Evolutionary conservation across 2,329 filamentous ascomycete species (phyloP).

Genomic region (Coleophoma cylindrospora): DNA sequence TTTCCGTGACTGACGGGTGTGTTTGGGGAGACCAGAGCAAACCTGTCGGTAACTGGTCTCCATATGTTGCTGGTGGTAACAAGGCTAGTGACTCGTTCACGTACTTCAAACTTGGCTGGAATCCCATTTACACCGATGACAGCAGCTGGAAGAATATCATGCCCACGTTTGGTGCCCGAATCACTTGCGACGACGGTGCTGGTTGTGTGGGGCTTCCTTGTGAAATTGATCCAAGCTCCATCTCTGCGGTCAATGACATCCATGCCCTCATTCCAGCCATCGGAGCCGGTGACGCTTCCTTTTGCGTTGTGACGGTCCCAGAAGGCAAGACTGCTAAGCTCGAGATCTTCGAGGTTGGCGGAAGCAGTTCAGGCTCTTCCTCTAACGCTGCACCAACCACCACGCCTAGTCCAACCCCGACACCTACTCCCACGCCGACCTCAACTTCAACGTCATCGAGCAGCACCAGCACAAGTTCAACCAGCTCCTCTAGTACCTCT

Average conservation of each 20-base stretch:
- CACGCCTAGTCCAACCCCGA: conserved; percentile 20
- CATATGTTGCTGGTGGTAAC: conserved; percentile 74
- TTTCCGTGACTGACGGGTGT: conserved; percentile 54
- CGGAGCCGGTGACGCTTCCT: conserved; percentile 64
- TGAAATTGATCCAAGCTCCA: conserved; percentile 55
- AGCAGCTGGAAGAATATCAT: conserved; percentile 44
- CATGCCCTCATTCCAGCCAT: conserved; percentile 45
- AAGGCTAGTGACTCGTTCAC: conserved; percentile 59
- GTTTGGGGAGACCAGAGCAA: conserved; percentile 62
- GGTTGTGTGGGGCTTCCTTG: conserved; percentile 72
- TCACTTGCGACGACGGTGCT: conserved; percentile 57
- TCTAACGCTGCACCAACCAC: conserved; percentile 13
- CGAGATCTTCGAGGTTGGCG: conserved; percentile 43
- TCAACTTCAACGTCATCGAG: conserved; percentile 12
- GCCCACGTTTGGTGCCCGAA: conserved; percentile 63
- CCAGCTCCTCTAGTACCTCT: background rate
- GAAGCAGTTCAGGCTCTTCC: conserved; percentile 16
- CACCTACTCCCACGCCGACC: conserved; percentile 16
- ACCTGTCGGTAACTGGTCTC: conserved; percentile 70
- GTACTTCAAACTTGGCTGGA: conserved; percentile 72
- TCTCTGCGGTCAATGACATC: conserved; percentile 51
- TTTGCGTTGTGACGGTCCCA: conserved; percentile 73
- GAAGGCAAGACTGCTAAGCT: conserved; percentile 63
- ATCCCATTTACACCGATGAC: conserved; percentile 63
- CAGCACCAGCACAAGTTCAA: conserved; percentile 9